Evolutionary conservation across 2,329 filamentous ascomycete genomes (phyloP).

Genomic region (Ilyonectria mors-panacis): DNA sequence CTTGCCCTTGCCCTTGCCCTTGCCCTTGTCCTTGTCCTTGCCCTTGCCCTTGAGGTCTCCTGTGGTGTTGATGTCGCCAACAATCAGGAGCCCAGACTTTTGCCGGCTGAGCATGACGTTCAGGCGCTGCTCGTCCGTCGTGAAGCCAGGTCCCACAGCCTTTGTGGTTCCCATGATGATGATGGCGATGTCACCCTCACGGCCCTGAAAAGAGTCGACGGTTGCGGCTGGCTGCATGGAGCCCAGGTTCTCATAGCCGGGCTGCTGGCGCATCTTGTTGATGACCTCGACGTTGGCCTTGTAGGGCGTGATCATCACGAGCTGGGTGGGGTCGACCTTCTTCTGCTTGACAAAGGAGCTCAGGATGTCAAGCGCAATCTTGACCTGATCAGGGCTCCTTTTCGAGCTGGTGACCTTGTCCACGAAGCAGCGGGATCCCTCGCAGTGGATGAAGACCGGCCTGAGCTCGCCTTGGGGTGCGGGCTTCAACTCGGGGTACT

Average conservation of each 20-base stretch:
- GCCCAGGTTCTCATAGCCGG: conserved; percentile 24
- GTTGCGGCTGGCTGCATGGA: conserved; percentile 29
- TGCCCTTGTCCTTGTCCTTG: background rate
- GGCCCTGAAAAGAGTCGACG: conserved; percentile 43
- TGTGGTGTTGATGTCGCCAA: conserved; percentile 32
- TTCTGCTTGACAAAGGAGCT: conserved; percentile 26
- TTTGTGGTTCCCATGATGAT: conserved; percentile 30
- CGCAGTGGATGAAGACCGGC: conserved; percentile 13
- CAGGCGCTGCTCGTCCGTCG: conserved; percentile 24
- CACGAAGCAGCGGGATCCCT: background rate
- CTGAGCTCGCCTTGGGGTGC: background rate
- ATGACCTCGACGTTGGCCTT: conserved; percentile 33
- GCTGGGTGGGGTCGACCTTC: conserved; percentile 18
- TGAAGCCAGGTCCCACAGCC: conserved; percentile 33
- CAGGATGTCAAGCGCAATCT: conserved; percentile 36
- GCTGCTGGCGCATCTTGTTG: conserved; percentile 14
- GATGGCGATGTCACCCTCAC: conserved; percentile 39
- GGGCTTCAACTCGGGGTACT: background rate
- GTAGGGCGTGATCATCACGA: conserved; percentile 36
- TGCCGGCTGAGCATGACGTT: conserved; percentile 40
- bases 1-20: no score
- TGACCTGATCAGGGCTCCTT: conserved; percentile 28
- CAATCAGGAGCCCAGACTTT: conserved; percentile 34
- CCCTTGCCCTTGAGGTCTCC: background rate
- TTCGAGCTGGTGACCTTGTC: conserved; percentile 7